Evolutionary conservation across 2,329 filamentous ascomycete genomes (phyloP).

Genomic region (Akanthomyces lecanii): DNA sequence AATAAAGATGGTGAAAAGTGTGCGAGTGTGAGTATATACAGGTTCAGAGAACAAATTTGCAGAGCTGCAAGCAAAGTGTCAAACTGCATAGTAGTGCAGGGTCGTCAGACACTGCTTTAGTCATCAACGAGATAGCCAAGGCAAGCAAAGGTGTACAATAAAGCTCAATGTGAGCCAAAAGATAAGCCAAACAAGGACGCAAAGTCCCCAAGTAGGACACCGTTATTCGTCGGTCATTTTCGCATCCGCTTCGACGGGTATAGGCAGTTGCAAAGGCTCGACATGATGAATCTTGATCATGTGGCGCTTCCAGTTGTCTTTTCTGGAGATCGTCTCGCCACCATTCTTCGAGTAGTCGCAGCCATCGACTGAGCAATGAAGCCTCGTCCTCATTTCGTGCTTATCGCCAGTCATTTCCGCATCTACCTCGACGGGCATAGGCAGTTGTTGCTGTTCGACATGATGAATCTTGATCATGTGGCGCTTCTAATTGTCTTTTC

Average conservation of each 20-base stretch:
- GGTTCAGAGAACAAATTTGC: background rate
- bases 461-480: conserved; percentile 59
- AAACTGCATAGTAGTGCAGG: background rate
- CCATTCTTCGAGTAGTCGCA: conserved; percentile 54
- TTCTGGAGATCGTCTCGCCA: conserved; percentile 56
- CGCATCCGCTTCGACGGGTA: conserved; percentile 39
- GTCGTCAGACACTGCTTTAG: too few species aligned
- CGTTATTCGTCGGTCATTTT: background rate
- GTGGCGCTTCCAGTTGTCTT: conserved; percentile 60
- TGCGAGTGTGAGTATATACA: conserved; percentile 6
- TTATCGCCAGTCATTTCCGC: conserved; percentile 22
- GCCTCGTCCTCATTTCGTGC: conserved; percentile 43
- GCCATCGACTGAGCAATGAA: conserved; percentile 50
- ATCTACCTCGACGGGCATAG: conserved; percentile 40
- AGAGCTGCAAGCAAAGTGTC: background rate
- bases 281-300: conserved; percentile 57
- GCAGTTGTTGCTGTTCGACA: conserved; percentile 36
- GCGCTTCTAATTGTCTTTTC: conserved; percentile 60
- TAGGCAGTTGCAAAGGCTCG: conserved; percentile 36
- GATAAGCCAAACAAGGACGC: too few species aligned
- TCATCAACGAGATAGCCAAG: too few species aligned
- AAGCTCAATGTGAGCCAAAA: background rate
- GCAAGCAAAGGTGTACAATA: background rate
- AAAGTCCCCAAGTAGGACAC: too few species aligned
- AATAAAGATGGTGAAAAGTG: background rate